Evolutionary conservation across 331 rosid genomes (phyloP).

Genomic region (Stylosanthes scabra): DNA sequence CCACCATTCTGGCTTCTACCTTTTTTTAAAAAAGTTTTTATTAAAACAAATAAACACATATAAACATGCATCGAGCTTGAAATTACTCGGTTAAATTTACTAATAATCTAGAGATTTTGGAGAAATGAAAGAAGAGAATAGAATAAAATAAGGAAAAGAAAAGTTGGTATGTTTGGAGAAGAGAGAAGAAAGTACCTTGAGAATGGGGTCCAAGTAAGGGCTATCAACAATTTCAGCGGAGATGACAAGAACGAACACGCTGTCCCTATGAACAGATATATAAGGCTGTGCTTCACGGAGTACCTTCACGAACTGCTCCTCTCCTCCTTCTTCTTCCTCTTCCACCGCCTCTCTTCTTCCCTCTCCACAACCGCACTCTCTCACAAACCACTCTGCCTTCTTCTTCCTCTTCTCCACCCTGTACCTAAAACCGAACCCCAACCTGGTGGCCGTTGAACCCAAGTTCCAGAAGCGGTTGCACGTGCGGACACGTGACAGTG

Average conservation of each 20-base stretch:
- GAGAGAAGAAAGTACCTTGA: constrained; percentile 48
- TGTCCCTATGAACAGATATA: constrained; percentile 46
- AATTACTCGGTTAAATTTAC: no score
- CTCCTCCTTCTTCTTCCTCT: constrained; percentile 46
- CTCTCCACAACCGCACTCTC: constrained; percentile 33
- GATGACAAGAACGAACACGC: constrained; percentile 53
- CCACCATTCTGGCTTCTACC: neutral
- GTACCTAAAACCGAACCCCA: neutral
- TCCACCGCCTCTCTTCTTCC: neutral
- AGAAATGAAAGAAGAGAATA: no score
- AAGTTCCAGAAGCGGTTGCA: neutral
- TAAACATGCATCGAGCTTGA: neutral
- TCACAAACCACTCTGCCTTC: constrained; percentile 15
- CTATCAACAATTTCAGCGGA: constrained; percentile 58
- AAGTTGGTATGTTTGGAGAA: neutral
- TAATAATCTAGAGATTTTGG: no score
- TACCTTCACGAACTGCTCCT: constrained; percentile 49
- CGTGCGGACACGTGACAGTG: constrained; percentile 18
- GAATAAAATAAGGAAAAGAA: neutral
- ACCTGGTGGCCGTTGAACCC: neutral
- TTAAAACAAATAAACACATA: no score
- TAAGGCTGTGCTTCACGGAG: constrained; percentile 70
- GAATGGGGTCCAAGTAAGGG: constrained; percentile 52
- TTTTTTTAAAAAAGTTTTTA: no score
- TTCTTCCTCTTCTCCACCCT: constrained; percentile 27